Evolutionary conservation across 164 flowering plant genomes (phyloP).

Genomic region (Saururus chinensis): DNA sequence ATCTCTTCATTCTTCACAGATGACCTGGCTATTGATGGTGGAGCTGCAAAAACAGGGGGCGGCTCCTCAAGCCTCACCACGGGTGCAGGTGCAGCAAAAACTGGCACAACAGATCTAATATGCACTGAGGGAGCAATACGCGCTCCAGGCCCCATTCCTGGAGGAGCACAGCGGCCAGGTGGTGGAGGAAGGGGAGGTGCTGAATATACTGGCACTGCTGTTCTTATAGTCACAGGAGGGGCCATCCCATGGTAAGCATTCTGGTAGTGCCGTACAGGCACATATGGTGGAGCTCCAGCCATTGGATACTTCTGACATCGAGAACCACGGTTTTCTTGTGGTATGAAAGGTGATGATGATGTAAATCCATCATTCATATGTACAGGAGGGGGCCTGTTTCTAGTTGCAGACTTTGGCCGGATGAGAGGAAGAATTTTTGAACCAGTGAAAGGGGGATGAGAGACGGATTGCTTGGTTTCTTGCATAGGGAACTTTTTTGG

Average conservation of each 20-base stretch:
- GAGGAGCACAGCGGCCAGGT: slow-evolving; percentile 16
- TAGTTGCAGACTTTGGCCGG: slow-evolving; percentile 40
- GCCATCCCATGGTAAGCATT: slow-evolving; percentile 54
- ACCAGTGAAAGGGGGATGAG: slow-evolving; percentile 49
- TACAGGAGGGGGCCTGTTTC: slow-evolving; percentile 21
- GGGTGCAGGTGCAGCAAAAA: slow-evolving; percentile 24
- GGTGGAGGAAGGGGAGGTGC: slow-evolving; percentile 57
- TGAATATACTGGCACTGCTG: slow-evolving; percentile 67
- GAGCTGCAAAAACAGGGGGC: slow-evolving; percentile 29
- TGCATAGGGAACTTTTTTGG: slow-evolving; percentile 43
- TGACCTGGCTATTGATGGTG: slow-evolving; percentile 15
- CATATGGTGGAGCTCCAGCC: slow-evolving; percentile 59
- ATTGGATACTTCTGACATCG: slow-evolving; percentile 50
- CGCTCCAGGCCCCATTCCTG: slow-evolving; percentile 24
- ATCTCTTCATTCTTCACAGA: slow-evolving; percentile 19
- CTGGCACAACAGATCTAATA: slow-evolving; percentile 30
- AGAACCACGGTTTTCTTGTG: slow-evolving; percentile 25
- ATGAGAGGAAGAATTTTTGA: slow-evolving; percentile 84
- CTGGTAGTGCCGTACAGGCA: slow-evolving; percentile 50
- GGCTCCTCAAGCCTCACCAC: slow-evolving; percentile 5
- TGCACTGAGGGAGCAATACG: slow-evolving; percentile 28
- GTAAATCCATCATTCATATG: slow-evolving; percentile 12
- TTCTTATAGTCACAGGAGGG: slow-evolving; percentile 82
- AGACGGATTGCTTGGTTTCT: slow-evolving; percentile 42
- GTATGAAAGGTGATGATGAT: slow-evolving; percentile 13